Percentiles rank a stretch among this genome's conserved stretches.
phyloP scores from a whole-genome alignment of 169 alveolate species.

The Blepharisma undulans region DNA sequence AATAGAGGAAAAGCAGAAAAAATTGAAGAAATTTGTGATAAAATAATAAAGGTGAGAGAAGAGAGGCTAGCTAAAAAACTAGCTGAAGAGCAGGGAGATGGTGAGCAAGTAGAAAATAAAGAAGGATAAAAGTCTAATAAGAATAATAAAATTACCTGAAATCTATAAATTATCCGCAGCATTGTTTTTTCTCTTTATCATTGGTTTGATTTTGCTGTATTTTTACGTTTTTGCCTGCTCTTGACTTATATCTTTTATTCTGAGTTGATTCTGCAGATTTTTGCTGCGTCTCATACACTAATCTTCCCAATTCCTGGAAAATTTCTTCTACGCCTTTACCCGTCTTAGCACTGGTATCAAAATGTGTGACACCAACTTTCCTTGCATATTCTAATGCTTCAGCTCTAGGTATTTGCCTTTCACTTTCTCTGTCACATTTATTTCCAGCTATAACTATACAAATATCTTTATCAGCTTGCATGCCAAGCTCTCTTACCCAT shows the following conservation, averaged over 20 bases:
- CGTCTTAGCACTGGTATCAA: constrained; percentile 79
- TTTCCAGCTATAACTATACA: constrained; percentile 80
- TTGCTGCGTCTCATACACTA: neutral
- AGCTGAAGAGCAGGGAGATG: neutral
- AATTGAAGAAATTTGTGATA: neutral
- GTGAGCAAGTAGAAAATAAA: neutral
- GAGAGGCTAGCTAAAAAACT: neutral
- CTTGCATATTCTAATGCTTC: constrained; percentile 66
- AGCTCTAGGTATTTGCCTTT: constrained; percentile 46
- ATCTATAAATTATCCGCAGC: neutral
- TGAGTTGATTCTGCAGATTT: neutral
- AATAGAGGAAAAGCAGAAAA: neutral
- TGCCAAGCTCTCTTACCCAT: constrained; percentile 75
- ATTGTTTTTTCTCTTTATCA: neutral
- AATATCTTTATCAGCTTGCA: constrained; percentile 63
- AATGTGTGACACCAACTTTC: constrained; percentile 63
- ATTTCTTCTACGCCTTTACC: constrained; percentile 76
- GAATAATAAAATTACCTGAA: neutral
- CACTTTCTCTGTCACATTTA: constrained; percentile 70
- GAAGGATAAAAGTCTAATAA: neutral
- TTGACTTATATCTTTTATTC: neutral
- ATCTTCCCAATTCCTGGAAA: constrained; percentile 46
- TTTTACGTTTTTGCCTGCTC: neutral
- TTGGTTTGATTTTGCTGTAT: neutral
- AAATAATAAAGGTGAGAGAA: neutral